Conservation (phyloP, 306 rosid species). For the Ochetophila trinervis region DNA sequence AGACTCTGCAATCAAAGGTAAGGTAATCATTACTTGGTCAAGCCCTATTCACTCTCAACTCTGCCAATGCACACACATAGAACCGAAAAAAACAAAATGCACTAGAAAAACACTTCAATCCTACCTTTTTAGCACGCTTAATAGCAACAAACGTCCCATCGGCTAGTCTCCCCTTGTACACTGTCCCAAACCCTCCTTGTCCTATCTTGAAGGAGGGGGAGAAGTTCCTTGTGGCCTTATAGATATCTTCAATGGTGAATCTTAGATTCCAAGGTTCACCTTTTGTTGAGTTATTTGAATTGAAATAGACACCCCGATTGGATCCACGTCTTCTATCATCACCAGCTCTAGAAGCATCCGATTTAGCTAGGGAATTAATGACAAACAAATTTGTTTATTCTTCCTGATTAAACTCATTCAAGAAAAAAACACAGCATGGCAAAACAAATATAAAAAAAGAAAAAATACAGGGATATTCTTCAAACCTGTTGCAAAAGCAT, state of each 20-base stretch:
- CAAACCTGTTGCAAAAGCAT: too few relatives aligned
- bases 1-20: conserved; percentile 54
- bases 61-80: background rate
- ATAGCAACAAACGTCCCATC: conserved; percentile 75
- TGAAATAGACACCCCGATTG: conserved; percentile 30
- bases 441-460: too few relatives aligned
- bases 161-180: conserved; percentile 69
- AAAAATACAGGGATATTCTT: too few relatives aligned
- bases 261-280: conserved; percentile 53
- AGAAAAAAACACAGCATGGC: too few relatives aligned
- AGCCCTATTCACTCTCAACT: conserved; percentile 13
- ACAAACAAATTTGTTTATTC: conserved; percentile 21
- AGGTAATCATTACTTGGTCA: conserved; percentile 10
- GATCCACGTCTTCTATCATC: conserved; percentile 47
- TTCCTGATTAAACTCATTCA: conserved; percentile 8
- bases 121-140: conserved; percentile 95
- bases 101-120: conserved; percentile 3
- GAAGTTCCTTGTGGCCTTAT: conserved; percentile 71
- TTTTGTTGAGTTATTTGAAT: conserved; percentile 35
- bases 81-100: background rate
- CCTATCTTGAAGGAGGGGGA: conserved; percentile 82
- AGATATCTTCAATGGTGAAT: conserved; percentile 67
- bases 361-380: conserved; percentile 40
- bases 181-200: conserved; percentile 96
- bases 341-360: conserved; percentile 43